phyloP scores from a whole-genome alignment of 495 filamentous ascomycete genomes.

The Lindgomyces ingoldianus region DNA sequence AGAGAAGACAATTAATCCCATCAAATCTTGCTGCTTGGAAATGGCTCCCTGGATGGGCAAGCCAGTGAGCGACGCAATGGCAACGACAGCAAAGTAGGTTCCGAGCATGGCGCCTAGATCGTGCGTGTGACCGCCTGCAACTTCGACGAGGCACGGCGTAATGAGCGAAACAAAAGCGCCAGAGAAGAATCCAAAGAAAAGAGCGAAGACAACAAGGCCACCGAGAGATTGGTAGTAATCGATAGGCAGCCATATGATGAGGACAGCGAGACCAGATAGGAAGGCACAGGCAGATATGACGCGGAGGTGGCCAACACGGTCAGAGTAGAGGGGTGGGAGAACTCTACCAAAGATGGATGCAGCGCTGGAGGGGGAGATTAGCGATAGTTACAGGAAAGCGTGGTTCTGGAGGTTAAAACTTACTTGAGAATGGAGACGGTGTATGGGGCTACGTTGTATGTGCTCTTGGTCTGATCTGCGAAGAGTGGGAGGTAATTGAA shows the following conservation, averaged over 20 bases:
- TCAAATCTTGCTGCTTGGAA: not conserved
- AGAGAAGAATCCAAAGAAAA: not conserved
- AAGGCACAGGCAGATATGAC: not conserved
- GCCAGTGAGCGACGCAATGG: not conserved
- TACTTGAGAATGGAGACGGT: not conserved
- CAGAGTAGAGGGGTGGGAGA: not conserved
- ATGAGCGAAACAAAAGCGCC: not conserved
- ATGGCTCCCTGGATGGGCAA: not conserved
- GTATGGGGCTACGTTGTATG: not conserved
- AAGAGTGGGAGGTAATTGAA: not conserved
- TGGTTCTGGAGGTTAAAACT: not conserved
- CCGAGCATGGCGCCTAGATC: not conserved
- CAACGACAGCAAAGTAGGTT: not conserved
- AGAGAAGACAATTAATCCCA: not conserved
- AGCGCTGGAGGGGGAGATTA: not conserved
- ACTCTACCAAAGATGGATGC: not conserved
- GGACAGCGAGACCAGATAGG: not conserved
- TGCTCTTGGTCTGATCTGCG: not conserved
- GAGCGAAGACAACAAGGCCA: not conserved
- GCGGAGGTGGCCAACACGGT: not conserved
- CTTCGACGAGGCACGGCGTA: not conserved
- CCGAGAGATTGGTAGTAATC: not conserved
- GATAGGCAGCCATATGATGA: not conserved
- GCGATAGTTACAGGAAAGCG: not conserved
- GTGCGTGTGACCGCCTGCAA: not conserved